Conservation (phyloP, 225 moss, liverwort and hornwort species). For the Physcomitrium patens region DNA sequence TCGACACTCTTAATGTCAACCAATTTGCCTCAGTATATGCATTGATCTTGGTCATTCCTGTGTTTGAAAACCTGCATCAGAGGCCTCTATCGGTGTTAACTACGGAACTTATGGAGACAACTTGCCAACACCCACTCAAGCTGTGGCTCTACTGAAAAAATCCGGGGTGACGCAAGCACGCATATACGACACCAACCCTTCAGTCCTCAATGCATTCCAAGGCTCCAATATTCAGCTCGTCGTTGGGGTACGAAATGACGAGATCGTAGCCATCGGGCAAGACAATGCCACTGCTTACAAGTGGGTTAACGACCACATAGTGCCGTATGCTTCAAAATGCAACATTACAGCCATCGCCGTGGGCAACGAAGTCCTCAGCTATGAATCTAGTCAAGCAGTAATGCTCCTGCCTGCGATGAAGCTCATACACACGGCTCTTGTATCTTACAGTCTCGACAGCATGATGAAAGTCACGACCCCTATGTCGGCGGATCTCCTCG, state of each 20-base stretch:
- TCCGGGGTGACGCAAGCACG: conserved; percentile 60
- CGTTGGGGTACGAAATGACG: conserved; percentile 71
- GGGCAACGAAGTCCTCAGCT: conserved; percentile 71
- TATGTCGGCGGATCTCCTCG: conserved; percentile 55
- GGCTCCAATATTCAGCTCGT: conserved; percentile 73
- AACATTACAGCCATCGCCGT: conserved; percentile 77
- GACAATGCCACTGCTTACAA: conserved; percentile 66
- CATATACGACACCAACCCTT: conserved; percentile 58
- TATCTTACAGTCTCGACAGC: conserved; percentile 53
- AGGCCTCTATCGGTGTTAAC: conserved; percentile 54
- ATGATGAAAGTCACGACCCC: conserved; percentile 76
- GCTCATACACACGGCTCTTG: conserved; percentile 67
- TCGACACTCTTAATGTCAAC: no score
- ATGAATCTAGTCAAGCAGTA: conserved; percentile 37
- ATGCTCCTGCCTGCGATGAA: conserved; percentile 79
- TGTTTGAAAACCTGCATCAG: conserved; percentile 19
- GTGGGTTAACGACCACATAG: conserved; percentile 76
- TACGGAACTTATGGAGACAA: conserved; percentile 61
- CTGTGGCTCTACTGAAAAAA: conserved; percentile 48
- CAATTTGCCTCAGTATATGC: no score
- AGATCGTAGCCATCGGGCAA: conserved; percentile 59
- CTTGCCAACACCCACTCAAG: conserved; percentile 49
- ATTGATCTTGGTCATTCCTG: no score
- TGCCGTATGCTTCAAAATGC: conserved; percentile 52
- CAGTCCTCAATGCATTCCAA: conserved; percentile 56